Conservation (phyloP, 176 grass and related monocot species). For the Rhynchospora pubera region DNA sequence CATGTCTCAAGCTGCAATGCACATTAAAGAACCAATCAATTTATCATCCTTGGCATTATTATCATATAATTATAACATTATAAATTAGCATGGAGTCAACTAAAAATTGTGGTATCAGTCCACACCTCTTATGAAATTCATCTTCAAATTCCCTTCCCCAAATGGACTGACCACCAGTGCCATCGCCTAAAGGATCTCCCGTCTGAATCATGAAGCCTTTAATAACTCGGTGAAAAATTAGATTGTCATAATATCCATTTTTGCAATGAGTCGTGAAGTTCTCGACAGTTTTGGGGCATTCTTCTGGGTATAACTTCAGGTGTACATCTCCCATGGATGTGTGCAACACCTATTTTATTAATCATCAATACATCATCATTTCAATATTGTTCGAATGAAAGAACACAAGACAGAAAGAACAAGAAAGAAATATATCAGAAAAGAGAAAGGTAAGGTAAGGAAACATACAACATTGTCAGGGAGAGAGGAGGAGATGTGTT, state of each 20-base stretch:
- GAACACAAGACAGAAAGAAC: not conserved
- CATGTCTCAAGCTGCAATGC: constrained; percentile 87
- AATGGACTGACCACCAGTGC: constrained; percentile 96
- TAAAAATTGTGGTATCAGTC: not conserved
- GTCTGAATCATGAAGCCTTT: constrained; percentile 98
- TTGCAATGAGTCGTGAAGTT: constrained; percentile 97
- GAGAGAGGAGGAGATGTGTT: constrained; percentile 71
- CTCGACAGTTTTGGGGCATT: constrained; percentile 98
- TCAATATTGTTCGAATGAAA: not conserved
- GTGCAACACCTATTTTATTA: constrained; percentile 58
- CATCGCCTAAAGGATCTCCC: constrained; percentile 95
- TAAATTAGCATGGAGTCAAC: not conserved
- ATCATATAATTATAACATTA: constrained; percentile 1
- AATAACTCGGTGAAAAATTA: constrained; percentile 96
- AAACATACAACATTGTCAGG: constrained; percentile 81
- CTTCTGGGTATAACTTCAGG: constrained; percentile 90
- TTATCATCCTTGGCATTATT: not conserved
- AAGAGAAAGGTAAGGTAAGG: not conserved
- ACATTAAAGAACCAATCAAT: constrained; percentile 19
- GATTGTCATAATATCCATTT: constrained; percentile 97
- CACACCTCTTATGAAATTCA: constrained; percentile 95
- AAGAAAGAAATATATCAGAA: constrained; percentile 15
- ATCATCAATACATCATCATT: constrained; percentile 1
- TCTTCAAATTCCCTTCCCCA: constrained; percentile 98
- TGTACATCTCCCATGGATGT: constrained; percentile 96